Evolutionary conservation across 1,139 yeast species (phyloP), one percentile per base, ranked within the genome.

Genomic region (Hyphopichia buzzinii): DNA sequence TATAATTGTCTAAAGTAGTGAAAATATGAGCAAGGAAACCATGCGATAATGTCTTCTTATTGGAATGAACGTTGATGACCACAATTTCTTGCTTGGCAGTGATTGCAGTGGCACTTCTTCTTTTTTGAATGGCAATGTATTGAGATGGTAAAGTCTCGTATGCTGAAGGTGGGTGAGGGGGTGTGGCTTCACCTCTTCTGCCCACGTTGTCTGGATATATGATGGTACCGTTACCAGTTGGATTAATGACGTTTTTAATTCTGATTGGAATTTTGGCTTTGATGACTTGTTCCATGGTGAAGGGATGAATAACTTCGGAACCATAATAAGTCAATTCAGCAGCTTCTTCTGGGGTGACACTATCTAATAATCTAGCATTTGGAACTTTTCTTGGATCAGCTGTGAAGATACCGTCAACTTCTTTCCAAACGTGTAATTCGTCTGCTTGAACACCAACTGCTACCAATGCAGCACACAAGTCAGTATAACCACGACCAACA

Each of bases 211-310:
- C 96, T 1, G 98, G 97, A 60, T 85, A 92, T 33, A 92, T 89
- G 44, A 92, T 77, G 14, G 98, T 92, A 48, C 98, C 98, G 31
- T 74, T 75, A 31, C 97, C 98, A 16, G 59, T 58, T 34, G 98
- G 97, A 58, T 92, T 90, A 62, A 81, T 90, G 37, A 92, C 98
- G 60, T 92, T 92, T 62, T 92, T 92, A 53, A 92, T 92, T 57
- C 97, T 79, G 57, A 92, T 92, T 30, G 98, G 98, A 51, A 92
- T 92, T 57, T 85, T 86, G 10, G 97, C 97, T 48, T 83, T 81
- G 49, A 92, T 92, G 39, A 90, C 98, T 66, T 92, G 98, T 64
- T 92, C 97, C 98, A 92, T 92, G 25, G 98, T 92, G 69, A 92
- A 92, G 2, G 98, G 98, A 56, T 92, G 98, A 49, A 92, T 92